A percentile compares a stretch with the other conserved stretches of the same genome.
Conservation (phyloP, 2,329 filamentous ascomycete species). For the Exserohilum turcica region DNA sequence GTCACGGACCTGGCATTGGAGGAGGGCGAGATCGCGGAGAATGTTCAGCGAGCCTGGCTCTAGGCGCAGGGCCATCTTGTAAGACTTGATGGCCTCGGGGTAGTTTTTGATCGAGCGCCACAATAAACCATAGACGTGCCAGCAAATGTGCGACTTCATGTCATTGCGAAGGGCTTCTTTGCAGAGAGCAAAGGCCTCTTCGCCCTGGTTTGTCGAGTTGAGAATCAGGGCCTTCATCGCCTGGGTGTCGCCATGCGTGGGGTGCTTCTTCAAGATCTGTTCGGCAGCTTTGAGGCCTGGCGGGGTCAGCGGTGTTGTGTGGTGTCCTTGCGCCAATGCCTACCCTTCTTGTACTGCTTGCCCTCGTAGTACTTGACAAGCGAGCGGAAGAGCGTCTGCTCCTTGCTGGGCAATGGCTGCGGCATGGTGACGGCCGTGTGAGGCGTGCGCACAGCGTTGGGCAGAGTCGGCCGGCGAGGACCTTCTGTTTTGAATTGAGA, state of each 20-base stretch:
- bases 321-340: slow-evolving; percentile 12
- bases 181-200: slow-evolving; percentile 91
- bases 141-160: slow-evolving; percentile 99
- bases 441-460: slow-evolving; percentile 11
- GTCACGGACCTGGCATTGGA: slow-evolving; percentile 96
- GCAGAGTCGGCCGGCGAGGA: slow-evolving; percentile 17
- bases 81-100: slow-evolving; percentile 98
- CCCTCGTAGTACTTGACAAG: slow-evolving; percentile 96
- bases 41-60: slow-evolving; percentile 96
- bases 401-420: slow-evolving; percentile 80
- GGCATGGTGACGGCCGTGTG: slow-evolving; percentile 60
- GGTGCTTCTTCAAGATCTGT: slow-evolving; percentile 92
- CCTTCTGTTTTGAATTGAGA: slow-evolving; percentile 17
- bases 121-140: slow-evolving; percentile 96
- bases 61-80: slow-evolving; percentile 90
- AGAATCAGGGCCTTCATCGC: slow-evolving; percentile 99
- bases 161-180: slow-evolving; percentile 92
- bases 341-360: slow-evolving; percentile 94
- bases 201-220: slow-evolving; percentile 87
- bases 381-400: slow-evolving; percentile 90
- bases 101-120: slow-evolving; percentile 97
- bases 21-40: slow-evolving; percentile 86
- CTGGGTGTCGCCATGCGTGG: slow-evolving; percentile 96
- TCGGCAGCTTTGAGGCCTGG: slow-evolving; percentile 90
- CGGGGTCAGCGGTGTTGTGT: slow-evolving; percentile 29